Percentiles rank a stretch among this genome's conserved stretches.
Evolutionary conservation across 352 stramenopile genomes (phyloP).

Genomic region (Globisporangium paddicum): DNA sequence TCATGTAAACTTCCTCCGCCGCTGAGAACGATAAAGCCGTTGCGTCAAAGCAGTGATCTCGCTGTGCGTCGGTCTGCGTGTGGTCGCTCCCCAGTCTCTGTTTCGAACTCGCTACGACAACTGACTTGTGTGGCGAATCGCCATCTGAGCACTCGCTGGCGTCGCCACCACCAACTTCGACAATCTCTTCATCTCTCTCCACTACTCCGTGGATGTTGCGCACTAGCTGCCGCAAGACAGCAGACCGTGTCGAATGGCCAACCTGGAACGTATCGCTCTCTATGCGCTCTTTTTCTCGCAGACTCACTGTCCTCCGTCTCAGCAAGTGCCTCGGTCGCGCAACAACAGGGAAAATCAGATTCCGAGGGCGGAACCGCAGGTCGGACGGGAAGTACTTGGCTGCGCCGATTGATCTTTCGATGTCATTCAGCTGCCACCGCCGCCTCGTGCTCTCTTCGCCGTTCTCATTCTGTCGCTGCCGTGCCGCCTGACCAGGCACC

Average conservation of each 20-base stretch:
- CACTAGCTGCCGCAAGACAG: conserved; percentile 41
- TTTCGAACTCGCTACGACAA: neutral
- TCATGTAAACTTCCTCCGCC: neutral
- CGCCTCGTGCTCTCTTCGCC: conserved; percentile 8
- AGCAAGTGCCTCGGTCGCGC: conserved; percentile 38
- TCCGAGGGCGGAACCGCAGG: conserved; percentile 24
- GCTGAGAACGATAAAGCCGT: conserved; percentile 11
- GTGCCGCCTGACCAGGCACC: neutral
- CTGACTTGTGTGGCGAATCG: neutral
- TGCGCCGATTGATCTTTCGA: conserved; percentile 44
- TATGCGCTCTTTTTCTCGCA: conserved; percentile 7
- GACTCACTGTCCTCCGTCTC: conserved; percentile 15
- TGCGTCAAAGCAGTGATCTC: neutral
- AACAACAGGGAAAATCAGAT: conserved; percentile 36
- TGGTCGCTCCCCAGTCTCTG: neutral
- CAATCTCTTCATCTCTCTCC: conserved; percentile 18
- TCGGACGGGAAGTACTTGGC: conserved; percentile 43
- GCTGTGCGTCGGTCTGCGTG: conserved; percentile 6
- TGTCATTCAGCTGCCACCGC: conserved; percentile 59
- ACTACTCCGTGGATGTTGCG: conserved; percentile 43
- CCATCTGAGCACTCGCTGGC: neutral
- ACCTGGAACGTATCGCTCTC: conserved; percentile 22
- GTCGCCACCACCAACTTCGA: neutral
- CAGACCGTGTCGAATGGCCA: conserved; percentile 39
- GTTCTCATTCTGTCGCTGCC: conserved; percentile 2